Percentiles rank a stretch among this genome's conserved stretches.
Evolutionary conservation across 495 filamentous ascomycete genomes (phyloP).

Genomic region (Acidomyces sp.): DNA sequence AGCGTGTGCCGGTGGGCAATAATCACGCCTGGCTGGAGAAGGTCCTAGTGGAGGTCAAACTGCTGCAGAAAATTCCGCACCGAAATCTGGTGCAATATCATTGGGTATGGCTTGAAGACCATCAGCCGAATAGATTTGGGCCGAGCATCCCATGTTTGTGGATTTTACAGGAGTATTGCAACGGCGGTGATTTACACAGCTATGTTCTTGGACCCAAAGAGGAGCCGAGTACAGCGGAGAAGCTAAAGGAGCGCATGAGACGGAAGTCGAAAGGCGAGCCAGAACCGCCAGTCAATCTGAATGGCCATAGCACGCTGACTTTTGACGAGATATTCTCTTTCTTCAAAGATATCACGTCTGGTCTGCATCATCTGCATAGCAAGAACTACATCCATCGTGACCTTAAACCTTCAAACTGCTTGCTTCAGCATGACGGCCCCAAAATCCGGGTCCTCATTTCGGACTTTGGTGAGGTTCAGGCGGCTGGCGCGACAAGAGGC

Average conservation of each 20-base stretch:
- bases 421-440: slow-evolving; percentile 62
- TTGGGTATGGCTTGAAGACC: slow-evolving; percentile 92
- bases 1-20: slow-evolving; percentile 85
- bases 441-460: slow-evolving; percentile 74
- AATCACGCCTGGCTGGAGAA: slow-evolving; percentile 94
- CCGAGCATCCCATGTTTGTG: slow-evolving; percentile 91
- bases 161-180: slow-evolving; percentile 96
- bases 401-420: slow-evolving; percentile 88
- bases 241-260: slow-evolving; percentile 74
- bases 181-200: slow-evolving; percentile 77
- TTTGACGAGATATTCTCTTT: slow-evolving; percentile 94
- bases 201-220: slow-evolving; percentile 62
- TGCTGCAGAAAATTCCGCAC: slow-evolving; percentile 81
- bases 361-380: slow-evolving; percentile 77
- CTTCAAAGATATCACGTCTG: slow-evolving; percentile 89
- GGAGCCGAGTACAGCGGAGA: slow-evolving; percentile 50
- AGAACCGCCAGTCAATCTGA: slow-evolving; percentile 37
- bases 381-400: slow-evolving; percentile 94
- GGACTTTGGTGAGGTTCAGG: slow-evolving; percentile 92
- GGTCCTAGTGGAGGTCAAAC: slow-evolving; percentile 80
- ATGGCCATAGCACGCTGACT: slow-evolving; percentile 50
- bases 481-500: slow-evolving; percentile 60
- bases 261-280: slow-evolving; percentile 56
- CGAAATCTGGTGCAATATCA: slow-evolving; percentile 95
- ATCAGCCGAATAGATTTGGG: slow-evolving; percentile 65